These are phyloP conservation scores for Plantago elongata DNA, from an alignment of 257 asterid species.

Conservation along the genomic window DNA sequence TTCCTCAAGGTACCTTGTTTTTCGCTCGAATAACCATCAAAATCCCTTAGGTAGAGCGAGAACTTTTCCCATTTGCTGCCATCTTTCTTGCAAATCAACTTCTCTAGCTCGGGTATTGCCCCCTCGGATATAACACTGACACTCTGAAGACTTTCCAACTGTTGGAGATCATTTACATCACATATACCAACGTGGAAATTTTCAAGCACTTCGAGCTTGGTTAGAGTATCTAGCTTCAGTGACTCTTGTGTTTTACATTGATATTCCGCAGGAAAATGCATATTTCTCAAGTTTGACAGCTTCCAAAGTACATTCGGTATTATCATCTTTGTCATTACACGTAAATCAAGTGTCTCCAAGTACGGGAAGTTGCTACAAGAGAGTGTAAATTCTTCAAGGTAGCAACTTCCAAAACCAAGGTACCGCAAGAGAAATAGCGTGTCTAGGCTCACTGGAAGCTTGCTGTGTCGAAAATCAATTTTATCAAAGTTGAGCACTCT, in stretches of 20 bases:
- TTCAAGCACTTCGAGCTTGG: neutral
- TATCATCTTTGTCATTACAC: neutral
- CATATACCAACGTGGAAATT: neutral
- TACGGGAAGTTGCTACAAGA: neutral
- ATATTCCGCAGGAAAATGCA: neutral
- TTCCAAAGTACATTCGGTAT: slow-evolving; percentile 7
- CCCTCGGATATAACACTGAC: neutral
- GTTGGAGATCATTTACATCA: neutral
- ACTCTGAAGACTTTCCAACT: neutral
- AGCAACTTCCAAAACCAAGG: slow-evolving; percentile 11
- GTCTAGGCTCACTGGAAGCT: neutral
- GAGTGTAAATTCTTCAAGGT: slow-evolving; percentile 5
- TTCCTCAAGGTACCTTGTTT: neutral
- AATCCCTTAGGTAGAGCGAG: slow-evolving; percentile 9
- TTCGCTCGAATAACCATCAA: slow-evolving; percentile 13
- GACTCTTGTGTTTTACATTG: too few species aligned
- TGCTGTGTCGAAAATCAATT: neutral
- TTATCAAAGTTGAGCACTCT: slow-evolving; percentile 1
- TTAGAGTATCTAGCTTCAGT: neutral
- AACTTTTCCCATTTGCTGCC: neutral
- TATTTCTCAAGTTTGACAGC: neutral
- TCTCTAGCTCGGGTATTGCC: neutral
- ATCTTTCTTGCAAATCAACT: neutral
- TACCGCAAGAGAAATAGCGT: slow-evolving; percentile 3
- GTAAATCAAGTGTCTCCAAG: slow-evolving; percentile 5